Evolutionary conservation across 73 alveolate genomes (phyloP), one percentile per base, ranked within the genome.

Genomic region (Paramecium primaurelia): DNA sequence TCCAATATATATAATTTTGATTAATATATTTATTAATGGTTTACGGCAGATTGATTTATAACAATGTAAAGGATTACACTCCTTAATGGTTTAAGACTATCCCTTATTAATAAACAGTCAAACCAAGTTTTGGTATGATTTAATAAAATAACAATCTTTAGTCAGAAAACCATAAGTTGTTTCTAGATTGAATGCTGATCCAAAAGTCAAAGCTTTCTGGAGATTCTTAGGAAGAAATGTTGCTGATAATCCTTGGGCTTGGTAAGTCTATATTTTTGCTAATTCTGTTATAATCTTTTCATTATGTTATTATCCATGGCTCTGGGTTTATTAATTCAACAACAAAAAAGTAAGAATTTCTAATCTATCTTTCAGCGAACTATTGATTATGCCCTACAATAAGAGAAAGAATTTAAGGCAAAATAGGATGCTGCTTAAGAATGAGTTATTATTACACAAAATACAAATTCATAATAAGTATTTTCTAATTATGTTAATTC

Each of bases 61-160:
- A 87, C 77, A 60, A 40, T 34, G 58, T 59, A 22, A 87, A 87
- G 93, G 93, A 87, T 54, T 87, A 60, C 88, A 87, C 93, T 60
- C 93, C 93, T 42, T 40, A 86, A 40, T 87, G 93, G 93, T 64
- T 87, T 69, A 87, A 87, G 93, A 87, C 93, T 42, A 36, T 87
- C n/a, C 93, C 93, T 69, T 87, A 87, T 77, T 64, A 73, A 44
- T 77, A 87, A 87, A 58, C 86, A 42, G 73, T 86, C 32, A 87
- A 87, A 64, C 93, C 93, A 45, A 87, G 64, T 77, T 87, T 87
- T 44, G 59, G 93, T 87, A 87, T 87, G 71, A 59, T 54, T 18
- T 18, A 71, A 73, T 89, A 34, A 36, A 69, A 54, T 54, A 59
- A 16, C 34, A 40, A 59, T 58, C 37, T 20, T 44, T 38, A 87